Evolutionary conservation across 176 grass and related monocot species (phyloP).

Genomic region (Chloris gayana): DNA sequence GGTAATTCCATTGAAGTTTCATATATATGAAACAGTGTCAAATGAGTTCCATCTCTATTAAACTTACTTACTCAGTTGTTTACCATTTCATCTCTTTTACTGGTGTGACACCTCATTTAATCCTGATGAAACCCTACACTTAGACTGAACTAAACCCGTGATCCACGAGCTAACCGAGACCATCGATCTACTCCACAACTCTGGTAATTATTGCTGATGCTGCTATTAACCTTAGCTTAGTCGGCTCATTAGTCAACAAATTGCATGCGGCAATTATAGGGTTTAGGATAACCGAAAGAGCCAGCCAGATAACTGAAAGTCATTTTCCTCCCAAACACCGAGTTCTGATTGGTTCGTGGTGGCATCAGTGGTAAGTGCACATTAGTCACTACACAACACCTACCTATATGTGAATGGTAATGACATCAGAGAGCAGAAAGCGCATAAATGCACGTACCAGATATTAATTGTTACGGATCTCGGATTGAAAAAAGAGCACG

Average conservation of each 20-base stretch:
- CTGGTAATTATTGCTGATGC: not conserved
- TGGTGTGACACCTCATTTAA: too few relatives aligned
- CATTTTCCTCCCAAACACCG: not conserved
- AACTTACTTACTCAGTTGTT: too few relatives aligned
- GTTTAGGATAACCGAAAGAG: constrained; percentile 16
- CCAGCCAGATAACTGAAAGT: constrained; percentile 23
- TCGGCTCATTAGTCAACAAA: not conserved
- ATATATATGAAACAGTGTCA: too few relatives aligned
- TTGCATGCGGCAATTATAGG: not conserved
- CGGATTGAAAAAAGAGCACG: not conserved
- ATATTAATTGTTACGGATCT: constrained; percentile 33
- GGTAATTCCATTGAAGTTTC: too few relatives aligned
- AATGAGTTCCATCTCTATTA: too few relatives aligned
- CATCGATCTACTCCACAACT: not conserved
- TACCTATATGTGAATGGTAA: constrained; percentile 38
- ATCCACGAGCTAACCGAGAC: constrained; percentile 5
- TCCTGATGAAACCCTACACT: too few relatives aligned
- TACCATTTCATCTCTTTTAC: too few relatives aligned
- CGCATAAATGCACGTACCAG: not conserved
- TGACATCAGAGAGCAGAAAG: constrained; percentile 47
- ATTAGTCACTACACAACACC: constrained; percentile 38
- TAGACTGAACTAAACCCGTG: constrained; percentile 1
- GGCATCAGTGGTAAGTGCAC: constrained; percentile 48
- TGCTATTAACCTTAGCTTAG: not conserved
- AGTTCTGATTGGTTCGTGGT: constrained; percentile 24